phyloP scores from a whole-genome alignment of 768 basidiomycete species.

The Kwoniella pini region DNA sequence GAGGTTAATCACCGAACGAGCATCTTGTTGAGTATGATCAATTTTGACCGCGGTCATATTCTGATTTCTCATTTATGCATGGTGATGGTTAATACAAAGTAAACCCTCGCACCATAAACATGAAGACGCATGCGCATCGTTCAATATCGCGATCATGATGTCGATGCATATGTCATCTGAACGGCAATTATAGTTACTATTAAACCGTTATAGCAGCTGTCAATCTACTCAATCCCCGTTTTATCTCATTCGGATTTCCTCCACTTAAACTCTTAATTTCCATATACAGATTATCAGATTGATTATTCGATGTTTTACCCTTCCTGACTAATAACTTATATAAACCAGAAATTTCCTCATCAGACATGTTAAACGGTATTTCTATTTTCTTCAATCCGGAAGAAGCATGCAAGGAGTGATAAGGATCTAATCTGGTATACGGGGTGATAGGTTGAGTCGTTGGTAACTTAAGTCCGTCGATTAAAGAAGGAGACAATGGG shows the following conservation, averaged over 20 bases:
- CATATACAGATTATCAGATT: conserved; percentile 72
- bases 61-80: no score
- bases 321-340: conserved; percentile 73
- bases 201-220: background rate
- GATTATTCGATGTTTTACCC: conserved; percentile 60
- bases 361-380: conserved; percentile 64
- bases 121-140: no score
- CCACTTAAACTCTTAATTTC: conserved; percentile 73
- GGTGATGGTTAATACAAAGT: no score
- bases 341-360: conserved; percentile 70
- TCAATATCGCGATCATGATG: no score
- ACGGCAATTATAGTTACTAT: background rate
- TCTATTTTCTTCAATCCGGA: conserved; percentile 61
- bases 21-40: no score
- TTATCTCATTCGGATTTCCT: conserved; percentile 79
- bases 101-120: no score
- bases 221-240: conserved; percentile 49
- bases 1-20: no score
- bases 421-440: conserved; percentile 62
- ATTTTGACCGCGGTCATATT: no score
- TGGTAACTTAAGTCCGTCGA: conserved; percentile 63
- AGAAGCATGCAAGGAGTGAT: conserved; percentile 60
- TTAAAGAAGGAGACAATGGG: conserved; percentile 65
- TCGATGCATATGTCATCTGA: background rate
- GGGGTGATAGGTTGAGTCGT: conserved; percentile 59